Evolutionary conservation across 345 rosid species (phyloP).

Genomic region (Rhodamnia rubescens): DNA sequence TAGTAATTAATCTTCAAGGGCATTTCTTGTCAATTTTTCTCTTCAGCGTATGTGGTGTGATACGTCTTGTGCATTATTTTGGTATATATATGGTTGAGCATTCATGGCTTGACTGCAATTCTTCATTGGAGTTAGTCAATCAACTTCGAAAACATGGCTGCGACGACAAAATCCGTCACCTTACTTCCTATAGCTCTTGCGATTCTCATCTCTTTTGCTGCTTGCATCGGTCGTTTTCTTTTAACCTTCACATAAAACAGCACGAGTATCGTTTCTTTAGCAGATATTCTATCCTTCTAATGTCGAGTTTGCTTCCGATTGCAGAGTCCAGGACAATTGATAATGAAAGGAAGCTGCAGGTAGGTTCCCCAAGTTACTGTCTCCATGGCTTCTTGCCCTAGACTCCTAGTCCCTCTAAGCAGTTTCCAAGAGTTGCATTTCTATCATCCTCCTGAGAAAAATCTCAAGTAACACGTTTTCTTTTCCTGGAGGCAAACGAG

Average conservation of each 20-base stretch:
- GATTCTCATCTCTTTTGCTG: not conserved
- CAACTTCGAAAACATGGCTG: not conserved
- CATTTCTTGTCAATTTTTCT: not conserved
- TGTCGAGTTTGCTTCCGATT: not conserved
- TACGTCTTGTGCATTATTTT: not conserved
- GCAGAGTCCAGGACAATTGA: not conserved
- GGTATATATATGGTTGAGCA: not conserved
- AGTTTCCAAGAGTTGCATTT: not conserved
- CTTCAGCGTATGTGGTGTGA: not conserved
- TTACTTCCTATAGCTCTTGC: not conserved
- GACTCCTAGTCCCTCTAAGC: not conserved
- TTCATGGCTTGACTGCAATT: not conserved
- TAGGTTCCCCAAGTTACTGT: not conserved
- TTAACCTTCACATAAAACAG: not conserved
- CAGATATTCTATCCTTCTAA: not conserved
- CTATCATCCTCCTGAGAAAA: not conserved
- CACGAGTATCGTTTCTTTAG: not conserved
- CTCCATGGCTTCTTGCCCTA: not conserved
- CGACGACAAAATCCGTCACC: not conserved
- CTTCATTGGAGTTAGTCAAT: not conserved
- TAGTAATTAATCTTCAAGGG: not conserved
- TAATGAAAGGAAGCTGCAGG: not conserved
- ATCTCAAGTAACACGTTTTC: not conserved
- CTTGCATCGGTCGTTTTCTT: not conserved
- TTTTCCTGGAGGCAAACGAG: not conserved